Percentiles rank a stretch among this genome's conserved stretches.
Conservation (phyloP, 257 asterid genomes). For the Nicotiana undulata region DNA sequence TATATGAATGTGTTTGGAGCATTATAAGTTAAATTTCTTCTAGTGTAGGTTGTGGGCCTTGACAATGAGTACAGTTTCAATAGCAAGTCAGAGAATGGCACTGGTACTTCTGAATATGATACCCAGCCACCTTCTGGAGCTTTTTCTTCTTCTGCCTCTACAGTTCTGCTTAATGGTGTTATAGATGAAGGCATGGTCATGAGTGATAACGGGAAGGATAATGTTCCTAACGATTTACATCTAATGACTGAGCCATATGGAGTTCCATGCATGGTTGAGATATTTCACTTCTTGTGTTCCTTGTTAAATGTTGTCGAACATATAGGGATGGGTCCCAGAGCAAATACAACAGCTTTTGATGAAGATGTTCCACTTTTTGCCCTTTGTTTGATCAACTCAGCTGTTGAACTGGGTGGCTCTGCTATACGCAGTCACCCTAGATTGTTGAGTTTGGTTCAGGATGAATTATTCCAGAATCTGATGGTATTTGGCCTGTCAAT, state of each 20-base stretch:
- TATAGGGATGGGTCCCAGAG: slow-evolving; percentile 63
- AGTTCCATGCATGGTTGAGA: slow-evolving; percentile 91
- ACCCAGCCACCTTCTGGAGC: slow-evolving; percentile 51
- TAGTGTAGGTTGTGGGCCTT: slow-evolving; percentile 41
- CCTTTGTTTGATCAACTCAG: slow-evolving; percentile 84
- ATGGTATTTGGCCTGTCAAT: slow-evolving; percentile 86
- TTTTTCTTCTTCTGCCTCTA: slow-evolving; percentile 31
- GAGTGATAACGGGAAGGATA: slow-evolving; percentile 63
- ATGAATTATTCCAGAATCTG: slow-evolving; percentile 76
- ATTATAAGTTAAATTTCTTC: slow-evolving; percentile 8
- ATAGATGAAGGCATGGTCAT: slow-evolving; percentile 48
- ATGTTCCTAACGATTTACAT: slow-evolving; percentile 63
- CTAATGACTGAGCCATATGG: slow-evolving; percentile 86
- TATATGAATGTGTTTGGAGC: not conserved
- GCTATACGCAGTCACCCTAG: slow-evolving; percentile 70
- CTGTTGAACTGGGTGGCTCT: slow-evolving; percentile 82
- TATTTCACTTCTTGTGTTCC: slow-evolving; percentile 87
- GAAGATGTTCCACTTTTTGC: slow-evolving; percentile 93
- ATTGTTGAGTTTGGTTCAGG: slow-evolving; percentile 82
- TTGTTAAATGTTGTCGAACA: slow-evolving; percentile 80
- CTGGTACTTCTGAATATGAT: slow-evolving; percentile 48
- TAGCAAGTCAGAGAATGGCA: slow-evolving; percentile 63
- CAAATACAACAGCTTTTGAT: slow-evolving; percentile 77
- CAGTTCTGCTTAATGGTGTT: slow-evolving; percentile 30
- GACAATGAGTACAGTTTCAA: slow-evolving; percentile 43